Percentiles rank a stretch among this genome's conserved stretches.
Conservation (phyloP, 2,329 filamentous ascomycete species). For the Tolypocladium nubicola region DNA sequence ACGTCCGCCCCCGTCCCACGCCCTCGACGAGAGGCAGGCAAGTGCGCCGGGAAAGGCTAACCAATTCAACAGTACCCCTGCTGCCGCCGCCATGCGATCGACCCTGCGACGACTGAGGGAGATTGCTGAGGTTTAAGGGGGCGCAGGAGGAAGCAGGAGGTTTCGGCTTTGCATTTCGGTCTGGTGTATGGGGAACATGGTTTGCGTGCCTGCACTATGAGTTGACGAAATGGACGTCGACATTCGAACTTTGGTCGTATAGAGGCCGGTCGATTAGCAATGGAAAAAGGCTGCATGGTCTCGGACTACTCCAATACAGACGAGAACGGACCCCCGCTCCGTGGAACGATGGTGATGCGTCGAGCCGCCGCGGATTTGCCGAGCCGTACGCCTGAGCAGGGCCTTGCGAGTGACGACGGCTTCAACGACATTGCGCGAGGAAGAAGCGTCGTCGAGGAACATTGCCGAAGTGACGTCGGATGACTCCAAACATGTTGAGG, state of each 20-base stretch:
- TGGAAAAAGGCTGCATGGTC: slow-evolving; percentile 28
- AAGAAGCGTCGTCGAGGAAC: background rate
- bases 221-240: slow-evolving; percentile 30
- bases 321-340: slow-evolving; percentile 1
- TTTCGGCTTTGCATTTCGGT: slow-evolving; percentile 34
- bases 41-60: background rate
- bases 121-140: slow-evolving; percentile 82
- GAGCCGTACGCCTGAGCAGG: background rate
- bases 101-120: slow-evolving; percentile 95
- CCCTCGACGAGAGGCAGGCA: background rate
- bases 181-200: slow-evolving; percentile 33
- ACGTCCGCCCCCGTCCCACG: slow-evolving; percentile 39
- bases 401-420: background rate
- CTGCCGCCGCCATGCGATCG: slow-evolving; percentile 87
- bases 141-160: slow-evolving; percentile 15
- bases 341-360: background rate
- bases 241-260: slow-evolving; percentile 27
- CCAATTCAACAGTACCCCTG: slow-evolving; percentile 61
- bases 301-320: slow-evolving; percentile 14
- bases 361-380: background rate
- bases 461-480: background rate
- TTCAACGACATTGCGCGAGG: background rate
- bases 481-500: background rate
- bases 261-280: slow-evolving; percentile 32
- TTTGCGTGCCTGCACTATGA: slow-evolving; percentile 33